phyloP scores from a whole-genome alignment of 352 stramenopile species.

The Phytophthora tentaculata region DNA sequence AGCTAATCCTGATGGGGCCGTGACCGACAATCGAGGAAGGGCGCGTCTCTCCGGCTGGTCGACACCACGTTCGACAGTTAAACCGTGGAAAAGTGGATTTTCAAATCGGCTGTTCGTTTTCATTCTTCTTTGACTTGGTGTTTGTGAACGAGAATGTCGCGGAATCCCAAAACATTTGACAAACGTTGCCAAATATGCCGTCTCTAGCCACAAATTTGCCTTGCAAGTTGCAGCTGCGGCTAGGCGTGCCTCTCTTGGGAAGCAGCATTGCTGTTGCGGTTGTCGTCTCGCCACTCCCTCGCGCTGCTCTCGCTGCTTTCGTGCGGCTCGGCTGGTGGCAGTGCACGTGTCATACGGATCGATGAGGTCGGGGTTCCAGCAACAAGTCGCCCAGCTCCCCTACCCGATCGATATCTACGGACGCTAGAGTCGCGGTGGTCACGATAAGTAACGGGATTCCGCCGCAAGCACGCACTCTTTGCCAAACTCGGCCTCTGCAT shows the following conservation, averaged over 20 bases:
- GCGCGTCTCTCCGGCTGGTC: constrained; percentile 14
- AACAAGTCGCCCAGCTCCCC: constrained; percentile 1
- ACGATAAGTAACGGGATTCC: constrained; percentile 10
- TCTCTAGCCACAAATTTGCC: constrained; percentile 9
- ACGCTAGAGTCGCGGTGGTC: background rate
- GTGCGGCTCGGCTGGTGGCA: constrained; percentile 15
- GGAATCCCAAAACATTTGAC: constrained; percentile 17
- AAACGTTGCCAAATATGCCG: constrained; percentile 22
- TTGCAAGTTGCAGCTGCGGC: constrained; percentile 7
- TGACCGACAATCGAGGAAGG: constrained; percentile 24
- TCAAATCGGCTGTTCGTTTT: constrained; percentile 2
- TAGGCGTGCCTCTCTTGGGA: background rate
- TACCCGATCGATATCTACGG: constrained; percentile 11
- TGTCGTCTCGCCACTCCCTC: constrained; percentile 7
- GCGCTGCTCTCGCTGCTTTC: constrained; percentile 10
- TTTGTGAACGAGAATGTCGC: constrained; percentile 27
- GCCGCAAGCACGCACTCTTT: constrained; percentile 11
- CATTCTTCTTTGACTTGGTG: constrained; percentile 14
- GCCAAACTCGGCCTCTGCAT: constrained; percentile 1
- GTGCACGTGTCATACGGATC: constrained; percentile 15
- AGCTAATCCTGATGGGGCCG: constrained; percentile 23
- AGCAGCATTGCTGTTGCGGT: background rate
- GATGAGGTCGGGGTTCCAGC: constrained; percentile 6
- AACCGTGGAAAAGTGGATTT: constrained; percentile 26
- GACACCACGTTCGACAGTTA: constrained; percentile 14